Conservation (phyloP, 208 protist species). For the Crithidia fasciculata region DNA sequence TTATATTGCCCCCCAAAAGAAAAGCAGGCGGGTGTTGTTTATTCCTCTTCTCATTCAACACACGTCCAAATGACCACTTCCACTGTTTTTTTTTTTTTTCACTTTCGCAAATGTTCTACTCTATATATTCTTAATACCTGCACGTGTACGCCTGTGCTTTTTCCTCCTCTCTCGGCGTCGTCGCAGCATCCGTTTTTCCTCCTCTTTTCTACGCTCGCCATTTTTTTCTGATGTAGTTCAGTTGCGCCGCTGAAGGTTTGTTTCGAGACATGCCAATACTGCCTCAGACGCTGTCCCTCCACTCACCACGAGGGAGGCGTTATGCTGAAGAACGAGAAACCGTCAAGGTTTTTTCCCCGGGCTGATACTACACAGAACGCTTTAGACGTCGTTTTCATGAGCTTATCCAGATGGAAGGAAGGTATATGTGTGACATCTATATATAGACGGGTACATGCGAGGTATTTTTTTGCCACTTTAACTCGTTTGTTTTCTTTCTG, state of each 20-base stretch:
- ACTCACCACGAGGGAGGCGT: background rate
- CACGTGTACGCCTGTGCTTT: background rate
- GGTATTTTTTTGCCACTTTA: background rate
- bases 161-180: background rate
- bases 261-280: background rate
- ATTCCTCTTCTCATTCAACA: background rate
- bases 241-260: background rate
- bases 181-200: background rate
- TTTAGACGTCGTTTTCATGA: background rate
- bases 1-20: background rate
- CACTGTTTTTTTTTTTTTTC: slow-evolving; percentile 1
- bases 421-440: background rate
- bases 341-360: too few species aligned
- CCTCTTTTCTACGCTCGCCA: background rate
- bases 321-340: background rate
- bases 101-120: slow-evolving; percentile 1
- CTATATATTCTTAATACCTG: background rate
- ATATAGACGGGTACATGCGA: background rate
- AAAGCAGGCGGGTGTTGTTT: background rate
- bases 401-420: background rate
- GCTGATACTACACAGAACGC: background rate
- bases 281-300: background rate
- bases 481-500: background rate
- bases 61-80: background rate
- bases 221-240: background rate